These are phyloP conservation scores for Helicostylum pulchrum DNA, from an alignment of 192 early-diverging fungal species.

Conservation along the genomic window DNA sequence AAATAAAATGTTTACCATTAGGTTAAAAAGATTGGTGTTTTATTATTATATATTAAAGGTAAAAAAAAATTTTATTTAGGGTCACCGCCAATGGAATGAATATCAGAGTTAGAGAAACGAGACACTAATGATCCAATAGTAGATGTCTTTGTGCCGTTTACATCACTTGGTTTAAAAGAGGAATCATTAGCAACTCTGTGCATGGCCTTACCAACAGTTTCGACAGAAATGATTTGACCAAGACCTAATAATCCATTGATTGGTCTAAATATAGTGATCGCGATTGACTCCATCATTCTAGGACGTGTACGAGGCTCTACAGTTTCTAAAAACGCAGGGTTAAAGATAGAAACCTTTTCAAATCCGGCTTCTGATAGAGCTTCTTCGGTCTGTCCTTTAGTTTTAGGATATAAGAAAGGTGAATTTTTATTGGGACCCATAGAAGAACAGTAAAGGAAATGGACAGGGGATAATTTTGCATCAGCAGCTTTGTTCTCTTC, in stretches of 20 bases:
- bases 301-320: constrained; percentile 39
- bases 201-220: constrained; percentile 26
- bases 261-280: neutral
- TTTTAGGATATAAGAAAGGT: constrained; percentile 61
- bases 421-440: constrained; percentile 55
- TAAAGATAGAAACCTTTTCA: constrained; percentile 60
- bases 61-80: no score
- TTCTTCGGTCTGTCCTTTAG: constrained; percentile 79
- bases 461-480: constrained; percentile 35
- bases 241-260: constrained; percentile 7
- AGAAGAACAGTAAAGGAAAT: constrained; percentile 52
- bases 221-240: constrained; percentile 4
- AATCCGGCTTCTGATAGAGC: constrained; percentile 61
- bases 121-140: neutral
- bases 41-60: no score
- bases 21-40: no score
- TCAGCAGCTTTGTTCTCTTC: constrained; percentile 45
- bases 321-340: constrained; percentile 48
- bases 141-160: neutral
- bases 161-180: neutral
- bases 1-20: no score
- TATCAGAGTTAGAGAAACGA: neutral
- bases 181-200: neutral
- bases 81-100: neutral
- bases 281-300: constrained; percentile 9